These are phyloP conservation scores for Kuraishia cidri DNA, from an alignment of 805 yeast species.

Conservation along the genomic window DNA sequence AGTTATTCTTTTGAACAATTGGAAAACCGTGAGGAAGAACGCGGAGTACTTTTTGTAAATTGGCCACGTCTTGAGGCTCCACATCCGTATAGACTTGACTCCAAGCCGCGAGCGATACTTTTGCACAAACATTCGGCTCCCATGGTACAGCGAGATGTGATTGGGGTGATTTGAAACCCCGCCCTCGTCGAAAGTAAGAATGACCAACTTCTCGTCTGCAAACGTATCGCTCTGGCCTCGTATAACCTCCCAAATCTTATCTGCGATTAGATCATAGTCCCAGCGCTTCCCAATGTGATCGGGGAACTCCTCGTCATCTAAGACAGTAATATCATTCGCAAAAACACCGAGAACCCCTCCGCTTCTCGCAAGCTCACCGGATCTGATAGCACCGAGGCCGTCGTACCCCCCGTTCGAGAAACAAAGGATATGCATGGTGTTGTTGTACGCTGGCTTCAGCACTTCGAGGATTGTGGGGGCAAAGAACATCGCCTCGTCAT, in stretches of 20 bases:
- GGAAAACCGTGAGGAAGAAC: conserved; percentile 28
- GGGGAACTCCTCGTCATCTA: conserved; percentile 27
- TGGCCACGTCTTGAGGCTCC: conserved; percentile 21
- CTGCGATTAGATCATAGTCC: conserved; percentile 37
- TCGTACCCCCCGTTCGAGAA: conserved; percentile 73
- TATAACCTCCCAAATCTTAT: conserved; percentile 18
- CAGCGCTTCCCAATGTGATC: conserved; percentile 70
- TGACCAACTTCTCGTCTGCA: neutral
- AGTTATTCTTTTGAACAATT: conserved; percentile 11
- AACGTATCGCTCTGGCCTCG: neutral
- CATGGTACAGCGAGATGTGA: conserved; percentile 58
- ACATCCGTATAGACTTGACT: conserved; percentile 11
- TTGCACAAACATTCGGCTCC: too few relatives aligned
- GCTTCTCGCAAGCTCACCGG: conserved; percentile 47
- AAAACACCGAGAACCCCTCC: conserved; percentile 44
- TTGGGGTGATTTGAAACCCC: conserved; percentile 77
- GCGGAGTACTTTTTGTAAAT: conserved; percentile 38
- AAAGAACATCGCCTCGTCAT: conserved; percentile 97
- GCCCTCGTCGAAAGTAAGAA: conserved; percentile 3
- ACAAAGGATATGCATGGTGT: conserved; percentile 52
- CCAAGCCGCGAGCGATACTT: neutral
- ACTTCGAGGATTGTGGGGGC: conserved; percentile 63
- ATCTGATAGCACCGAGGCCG: conserved; percentile 60
- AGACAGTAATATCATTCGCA: conserved; percentile 29
- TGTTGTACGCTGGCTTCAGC: conserved; percentile 34